Conservation (phyloP, 2,329 filamentous ascomycete species). For the Pseudogymnoascus sp. region DNA sequence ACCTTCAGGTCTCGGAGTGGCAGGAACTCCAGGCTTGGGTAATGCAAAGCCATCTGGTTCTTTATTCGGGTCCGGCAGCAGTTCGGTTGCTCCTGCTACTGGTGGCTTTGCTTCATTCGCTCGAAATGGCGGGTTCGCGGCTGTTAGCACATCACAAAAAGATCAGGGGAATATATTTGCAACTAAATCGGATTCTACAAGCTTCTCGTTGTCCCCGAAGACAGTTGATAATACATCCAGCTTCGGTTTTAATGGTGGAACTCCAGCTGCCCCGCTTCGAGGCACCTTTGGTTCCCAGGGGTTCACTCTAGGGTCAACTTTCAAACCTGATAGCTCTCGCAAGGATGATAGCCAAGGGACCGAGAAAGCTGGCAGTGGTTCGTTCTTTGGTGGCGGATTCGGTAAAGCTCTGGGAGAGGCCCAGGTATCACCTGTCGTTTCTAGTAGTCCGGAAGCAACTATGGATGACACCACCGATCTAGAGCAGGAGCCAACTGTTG, state of each 20-base stretch:
- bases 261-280: neutral
- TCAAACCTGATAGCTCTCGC: slow-evolving; percentile 39
- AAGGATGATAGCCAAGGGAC: slow-evolving; percentile 45
- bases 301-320: slow-evolving; percentile 27
- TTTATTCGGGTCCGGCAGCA: slow-evolving; percentile 31
- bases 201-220: slow-evolving; percentile 18
- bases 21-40: slow-evolving; percentile 30
- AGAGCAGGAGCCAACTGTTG: neutral
- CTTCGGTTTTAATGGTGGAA: slow-evolving; percentile 11
- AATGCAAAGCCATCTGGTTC: slow-evolving; percentile 24
- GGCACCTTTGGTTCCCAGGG: slow-evolving; percentile 26
- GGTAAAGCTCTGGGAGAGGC: slow-evolving; percentile 46
- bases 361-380: slow-evolving; percentile 33
- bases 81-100: slow-evolving; percentile 27
- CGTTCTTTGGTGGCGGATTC: slow-evolving; percentile 55
- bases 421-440: slow-evolving; percentile 26
- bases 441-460: slow-evolving; percentile 35
- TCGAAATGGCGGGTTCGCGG: slow-evolving; percentile 44
- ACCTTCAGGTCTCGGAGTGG: slow-evolving; percentile 36
- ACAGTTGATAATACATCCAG: slow-evolving; percentile 26
- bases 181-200: slow-evolving; percentile 12
- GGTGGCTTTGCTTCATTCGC: slow-evolving; percentile 48
- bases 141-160: slow-evolving; percentile 25
- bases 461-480: slow-evolving; percentile 31
- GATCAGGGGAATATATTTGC: slow-evolving; percentile 26